phyloP scores from a whole-genome alignment of 495 filamentous ascomycete species.

The Aspergillus diversus region DNA sequence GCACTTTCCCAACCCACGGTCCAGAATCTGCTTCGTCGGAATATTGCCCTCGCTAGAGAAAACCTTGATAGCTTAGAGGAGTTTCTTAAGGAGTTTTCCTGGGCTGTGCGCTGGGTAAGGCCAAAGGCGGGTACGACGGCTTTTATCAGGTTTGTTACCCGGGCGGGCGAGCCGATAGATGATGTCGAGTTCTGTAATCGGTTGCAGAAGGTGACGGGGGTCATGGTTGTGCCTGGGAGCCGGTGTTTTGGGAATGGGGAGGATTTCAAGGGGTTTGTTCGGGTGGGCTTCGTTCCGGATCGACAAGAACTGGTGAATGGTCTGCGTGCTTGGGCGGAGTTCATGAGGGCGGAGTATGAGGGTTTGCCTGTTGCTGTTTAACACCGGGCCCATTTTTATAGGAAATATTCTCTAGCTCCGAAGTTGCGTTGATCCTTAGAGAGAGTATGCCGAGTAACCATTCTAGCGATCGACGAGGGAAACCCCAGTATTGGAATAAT shows the following conservation, averaged over 20 bases:
- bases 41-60: conserved; percentile 68
- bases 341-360: neutral
- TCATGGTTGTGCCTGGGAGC: conserved; percentile 77
- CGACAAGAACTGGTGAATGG: neutral
- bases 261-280: conserved; percentile 78
- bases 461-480: no score
- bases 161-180: conserved; percentile 67
- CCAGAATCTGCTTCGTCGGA: conserved; percentile 66
- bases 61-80: conserved; percentile 72
- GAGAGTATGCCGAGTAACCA: no score
- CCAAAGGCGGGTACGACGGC: conserved; percentile 84
- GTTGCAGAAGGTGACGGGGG: conserved; percentile 68
- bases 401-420: no score
- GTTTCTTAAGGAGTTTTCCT: conserved; percentile 67
- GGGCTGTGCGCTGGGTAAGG: conserved; percentile 70
- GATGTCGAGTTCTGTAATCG: conserved; percentile 73
- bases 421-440: no score
- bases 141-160: conserved; percentile 66
- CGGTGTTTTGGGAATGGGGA: conserved; percentile 70
- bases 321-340: neutral
- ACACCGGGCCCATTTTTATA: no score
- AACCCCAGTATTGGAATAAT: no score
- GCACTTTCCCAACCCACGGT: conserved; percentile 67
- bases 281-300: conserved; percentile 69
- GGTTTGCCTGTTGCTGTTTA: neutral